Conservation (phyloP, 345 rosid genomes). For the Eutrema yunnanense region DNA sequence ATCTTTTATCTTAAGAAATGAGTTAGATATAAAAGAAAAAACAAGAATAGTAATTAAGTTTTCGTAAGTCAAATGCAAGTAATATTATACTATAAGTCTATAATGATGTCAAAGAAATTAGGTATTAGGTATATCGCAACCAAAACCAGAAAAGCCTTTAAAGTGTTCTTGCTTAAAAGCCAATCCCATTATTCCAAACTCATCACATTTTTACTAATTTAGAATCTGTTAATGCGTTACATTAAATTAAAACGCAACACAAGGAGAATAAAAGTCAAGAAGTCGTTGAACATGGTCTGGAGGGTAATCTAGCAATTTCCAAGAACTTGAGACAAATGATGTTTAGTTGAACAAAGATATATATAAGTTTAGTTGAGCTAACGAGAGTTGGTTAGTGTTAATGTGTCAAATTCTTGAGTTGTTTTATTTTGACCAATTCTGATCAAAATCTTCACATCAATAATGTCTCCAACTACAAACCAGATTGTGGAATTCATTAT, state of each 20-base stretch:
- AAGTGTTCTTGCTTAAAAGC: not conserved
- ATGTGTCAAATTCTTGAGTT: slow-evolving; percentile 9
- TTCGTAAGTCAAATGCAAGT: slow-evolving; percentile 11
- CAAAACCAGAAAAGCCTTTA: not conserved
- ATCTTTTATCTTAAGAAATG: not conserved
- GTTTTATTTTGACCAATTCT: slow-evolving; percentile 1
- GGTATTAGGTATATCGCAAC: slow-evolving; percentile 24
- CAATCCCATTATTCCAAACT: not conserved
- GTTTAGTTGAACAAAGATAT: slow-evolving; percentile 10
- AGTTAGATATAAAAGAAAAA: not conserved
- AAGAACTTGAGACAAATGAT: not conserved
- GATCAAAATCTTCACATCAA: not conserved
- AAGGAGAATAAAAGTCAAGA: slow-evolving; percentile 4
- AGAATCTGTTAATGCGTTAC: not conserved
- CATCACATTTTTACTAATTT: not conserved
- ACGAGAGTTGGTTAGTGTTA: slow-evolving; percentile 17
- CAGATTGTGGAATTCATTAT: not conserved
- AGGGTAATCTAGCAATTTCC: not conserved
- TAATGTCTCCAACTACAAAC: not conserved
- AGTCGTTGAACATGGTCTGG: slow-evolving; percentile 14
- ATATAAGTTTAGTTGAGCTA: slow-evolving; percentile 19
- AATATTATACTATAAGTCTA: not conserved
- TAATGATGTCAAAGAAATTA: slow-evolving; percentile 7
- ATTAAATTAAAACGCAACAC: slow-evolving; percentile 18
- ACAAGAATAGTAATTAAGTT: not conserved